phyloP scores from a whole-genome alignment of 805 yeast genomes.

The Candida nonsorbophila region DNA sequence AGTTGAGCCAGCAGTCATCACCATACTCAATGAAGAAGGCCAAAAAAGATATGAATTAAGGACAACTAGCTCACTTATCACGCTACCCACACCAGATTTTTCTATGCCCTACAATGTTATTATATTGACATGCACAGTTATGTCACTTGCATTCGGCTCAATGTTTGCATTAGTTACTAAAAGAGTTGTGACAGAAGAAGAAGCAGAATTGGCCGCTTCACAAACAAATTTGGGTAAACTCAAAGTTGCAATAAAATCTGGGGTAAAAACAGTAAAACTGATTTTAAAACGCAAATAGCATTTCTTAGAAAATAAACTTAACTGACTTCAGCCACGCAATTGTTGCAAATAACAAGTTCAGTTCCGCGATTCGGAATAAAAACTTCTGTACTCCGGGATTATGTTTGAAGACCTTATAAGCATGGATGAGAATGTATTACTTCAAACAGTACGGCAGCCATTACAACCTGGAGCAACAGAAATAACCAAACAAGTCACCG shows the following conservation, averaged over 20 bases:
- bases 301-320: too few species aligned
- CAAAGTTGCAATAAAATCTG: constrained; percentile 5
- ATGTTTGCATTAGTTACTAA: constrained; percentile 74
- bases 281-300: too few species aligned
- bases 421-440: too few species aligned
- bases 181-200: constrained; percentile 69
- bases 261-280: constrained; percentile 3
- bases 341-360: too few species aligned
- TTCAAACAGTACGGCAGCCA: too few species aligned
- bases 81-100: constrained; percentile 95
- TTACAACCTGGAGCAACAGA: too few species aligned
- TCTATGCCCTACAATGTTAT: constrained; percentile 98
- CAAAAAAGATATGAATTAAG: constrained; percentile 47
- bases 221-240: constrained; percentile 11
- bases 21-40: constrained; percentile 37
- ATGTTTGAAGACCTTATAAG: too few species aligned
- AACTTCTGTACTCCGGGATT: too few species aligned
- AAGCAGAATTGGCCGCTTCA: constrained; percentile 23
- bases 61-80: constrained; percentile 80
- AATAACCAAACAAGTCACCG: background rate
- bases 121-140: constrained; percentile 85
- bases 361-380: too few species aligned
- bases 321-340: too few species aligned
- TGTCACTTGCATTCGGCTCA: constrained; percentile 89
- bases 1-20: constrained; percentile 82